phyloP scores from a whole-genome alignment of 805 yeast genomes.

The Sungouiozyma ichnusensis region DNA sequence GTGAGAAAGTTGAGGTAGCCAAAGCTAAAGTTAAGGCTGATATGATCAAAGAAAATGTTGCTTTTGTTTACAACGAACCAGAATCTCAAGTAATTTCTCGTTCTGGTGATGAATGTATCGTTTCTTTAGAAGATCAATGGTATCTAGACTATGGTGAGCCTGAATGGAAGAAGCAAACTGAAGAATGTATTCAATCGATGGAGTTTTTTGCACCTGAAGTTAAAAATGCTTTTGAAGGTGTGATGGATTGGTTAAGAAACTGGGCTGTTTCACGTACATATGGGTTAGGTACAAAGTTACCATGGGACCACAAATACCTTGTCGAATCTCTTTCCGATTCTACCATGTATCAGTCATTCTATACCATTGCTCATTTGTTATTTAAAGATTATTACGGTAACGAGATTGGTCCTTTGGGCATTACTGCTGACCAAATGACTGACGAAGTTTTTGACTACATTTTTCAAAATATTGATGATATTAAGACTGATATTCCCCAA shows the following conservation, averaged over 20 bases:
- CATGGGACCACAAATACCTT: conserved; percentile 92
- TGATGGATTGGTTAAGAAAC: conserved; percentile 89
- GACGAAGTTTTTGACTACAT: conserved; percentile 89
- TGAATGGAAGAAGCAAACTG: conserved; percentile 71
- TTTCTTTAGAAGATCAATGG: conserved; percentile 98
- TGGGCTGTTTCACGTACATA: conserved; percentile 98
- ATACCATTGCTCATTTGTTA: conserved; percentile 77
- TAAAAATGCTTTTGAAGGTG: conserved; percentile 85
- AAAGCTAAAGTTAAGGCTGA: conserved; percentile 81
- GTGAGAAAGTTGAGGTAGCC: conserved; percentile 84
- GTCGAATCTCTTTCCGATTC: conserved; percentile 95
- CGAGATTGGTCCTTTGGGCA: conserved; percentile 58
- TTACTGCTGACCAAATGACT: conserved; percentile 76
- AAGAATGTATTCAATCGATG: conserved; percentile 68
- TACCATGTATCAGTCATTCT: conserved; percentile 89
- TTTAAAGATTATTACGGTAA: conserved; percentile 82
- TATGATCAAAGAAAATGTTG: conserved; percentile 63
- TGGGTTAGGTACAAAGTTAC: conserved; percentile 89
- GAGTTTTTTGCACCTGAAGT: conserved; percentile 75
- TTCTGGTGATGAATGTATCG: conserved; percentile 94
- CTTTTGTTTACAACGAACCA: conserved; percentile 90
- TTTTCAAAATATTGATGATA: conserved; percentile 58
- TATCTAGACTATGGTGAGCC: conserved; percentile 95
- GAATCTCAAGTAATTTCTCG: conserved; percentile 84
- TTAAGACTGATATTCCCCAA: conserved; percentile 49